Evolutionary conservation across 352 stramenopile genomes (phyloP).

Genomic region (Halophytophthora batemanensis): DNA sequence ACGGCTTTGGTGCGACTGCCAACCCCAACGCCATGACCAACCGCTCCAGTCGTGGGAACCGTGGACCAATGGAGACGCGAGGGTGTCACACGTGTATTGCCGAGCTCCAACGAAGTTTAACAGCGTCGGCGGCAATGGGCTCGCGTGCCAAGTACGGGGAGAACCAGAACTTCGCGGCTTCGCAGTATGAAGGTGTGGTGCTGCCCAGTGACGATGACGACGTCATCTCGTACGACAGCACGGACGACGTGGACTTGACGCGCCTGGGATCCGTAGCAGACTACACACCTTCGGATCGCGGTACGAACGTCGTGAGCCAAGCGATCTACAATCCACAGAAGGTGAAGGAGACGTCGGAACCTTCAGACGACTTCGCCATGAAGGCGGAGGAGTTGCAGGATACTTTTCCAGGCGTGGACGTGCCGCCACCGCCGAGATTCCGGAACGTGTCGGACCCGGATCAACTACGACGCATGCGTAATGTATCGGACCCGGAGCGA

Average conservation of each 20-base stretch:
- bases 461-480: slow-evolving; percentile 28
- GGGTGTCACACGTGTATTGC: slow-evolving; percentile 33
- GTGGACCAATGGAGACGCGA: slow-evolving; percentile 15
- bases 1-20: slow-evolving; percentile 3
- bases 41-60: slow-evolving; percentile 2
- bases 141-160: slow-evolving; percentile 13
- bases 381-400: slow-evolving; percentile 31
- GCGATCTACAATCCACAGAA: neutral
- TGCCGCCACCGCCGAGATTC: slow-evolving; percentile 24
- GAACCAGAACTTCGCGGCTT: slow-evolving; percentile 17
- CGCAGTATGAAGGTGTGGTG: slow-evolving; percentile 15
- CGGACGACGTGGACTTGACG: slow-evolving; percentile 30
- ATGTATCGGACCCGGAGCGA: slow-evolving; percentile 29
- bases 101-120: slow-evolving; percentile 29
- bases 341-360: slow-evolving; percentile 20
- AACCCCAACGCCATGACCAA: slow-evolving; percentile 4
- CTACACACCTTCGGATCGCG: slow-evolving; percentile 25
- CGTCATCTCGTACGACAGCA: slow-evolving; percentile 24
- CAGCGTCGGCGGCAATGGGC: slow-evolving; percentile 13
- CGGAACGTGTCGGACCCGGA: slow-evolving; percentile 33
- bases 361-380: slow-evolving; percentile 29
- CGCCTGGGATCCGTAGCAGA: slow-evolving; percentile 31
- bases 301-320: slow-evolving; percentile 12
- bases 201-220: slow-evolving; percentile 24
- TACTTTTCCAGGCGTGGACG: slow-evolving; percentile 27